Base-by-base conservation (phyloP, 805 yeast species). In the Ogataea nonfermentans region DNA sequence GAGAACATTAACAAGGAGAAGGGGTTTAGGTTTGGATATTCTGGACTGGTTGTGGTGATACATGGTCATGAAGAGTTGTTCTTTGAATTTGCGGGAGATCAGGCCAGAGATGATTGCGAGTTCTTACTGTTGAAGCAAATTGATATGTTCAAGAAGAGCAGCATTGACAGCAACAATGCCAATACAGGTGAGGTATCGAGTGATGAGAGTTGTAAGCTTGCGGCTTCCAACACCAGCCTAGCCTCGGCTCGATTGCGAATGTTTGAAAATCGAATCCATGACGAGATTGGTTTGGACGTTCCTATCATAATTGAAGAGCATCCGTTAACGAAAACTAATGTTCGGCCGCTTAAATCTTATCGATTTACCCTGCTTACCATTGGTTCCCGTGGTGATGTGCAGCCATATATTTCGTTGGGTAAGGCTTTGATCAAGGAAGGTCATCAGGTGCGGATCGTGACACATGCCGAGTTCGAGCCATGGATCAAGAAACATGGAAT, bases 341-440 rank as follows among this genome's bases (percentile, higher is more conserved):
- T 78, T 23, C 70, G 66, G 41, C 84, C 95, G 0, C 56, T 69
- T 1, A 70, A 75, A 35, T 62, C 78, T 2, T 74, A 73, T 51
- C 73, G 71, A 20, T 74, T 90, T 53, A 81, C 84, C 0, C 65
- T 88, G 33, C 62, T 91, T 42, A 91, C 97, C 0, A 91, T 91
- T 52, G 98, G 98, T 0, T 88, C 96, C 0, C 72, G 98, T 43
- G 98, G 98, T 24, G 98, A 91, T 62, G 97, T 91, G 6, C 98
- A 91, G 62, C 98, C 98, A 0, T 91, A 89, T 58, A 84, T 91
- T 49, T 91, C 97, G 0, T 63, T 91, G n/a, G 93, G 87, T 0
- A 78, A 79, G 49, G 95, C 90, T 0, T 67, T 91, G 29, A 61
- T 78, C 32, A 68, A 66, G 16, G 96, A 91, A 50, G 97, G 97